These are phyloP conservation scores for Plasmopara muralis DNA, from an alignment of 352 stramenopile species.

Conservation along the genomic window DNA sequence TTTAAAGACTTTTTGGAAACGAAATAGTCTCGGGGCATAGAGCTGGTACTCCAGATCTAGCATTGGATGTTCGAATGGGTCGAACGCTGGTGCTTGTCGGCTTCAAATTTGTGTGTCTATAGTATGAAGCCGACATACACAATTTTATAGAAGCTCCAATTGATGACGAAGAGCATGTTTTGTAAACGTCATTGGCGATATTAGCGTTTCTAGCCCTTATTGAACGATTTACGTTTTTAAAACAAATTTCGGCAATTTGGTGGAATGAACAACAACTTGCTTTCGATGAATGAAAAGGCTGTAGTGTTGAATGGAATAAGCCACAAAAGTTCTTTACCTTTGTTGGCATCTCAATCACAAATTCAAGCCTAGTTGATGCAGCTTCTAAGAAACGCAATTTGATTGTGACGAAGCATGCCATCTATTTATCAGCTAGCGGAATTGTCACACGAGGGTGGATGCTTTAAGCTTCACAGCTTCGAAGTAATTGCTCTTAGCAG, in stretches of 20 bases:
- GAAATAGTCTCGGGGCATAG: conserved; percentile 21
- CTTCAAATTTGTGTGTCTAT: no score
- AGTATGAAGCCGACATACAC: conserved; percentile 6
- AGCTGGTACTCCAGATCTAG: conserved; percentile 10
- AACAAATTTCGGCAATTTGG: conserved; percentile 42
- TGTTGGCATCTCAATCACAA: conserved; percentile 44
- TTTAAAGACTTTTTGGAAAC: conserved; percentile 25
- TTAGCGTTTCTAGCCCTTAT: conserved; percentile 17
- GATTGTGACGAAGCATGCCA: conserved; percentile 4
- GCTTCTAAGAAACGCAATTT: conserved; percentile 1
- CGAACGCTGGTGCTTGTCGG: conserved; percentile 9
- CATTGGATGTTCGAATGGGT: conserved; percentile 30
- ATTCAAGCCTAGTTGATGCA: not conserved
- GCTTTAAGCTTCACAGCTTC: conserved; percentile 7
- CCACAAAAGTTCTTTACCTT: conserved; percentile 49
- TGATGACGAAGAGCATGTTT: no score
- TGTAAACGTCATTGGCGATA: no score
- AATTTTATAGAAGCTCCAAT: not conserved
- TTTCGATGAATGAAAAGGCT: conserved; percentile 38
- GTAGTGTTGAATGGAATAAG: conserved; percentile 33
- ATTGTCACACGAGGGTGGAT: not conserved
- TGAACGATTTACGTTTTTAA: conserved; percentile 52
- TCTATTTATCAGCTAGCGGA: not conserved
- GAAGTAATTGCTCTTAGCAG: conserved; percentile 11
- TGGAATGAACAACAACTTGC: conserved; percentile 18